Conservation (phyloP, 116 monocot species). For the Thalassia testudinum region DNA sequence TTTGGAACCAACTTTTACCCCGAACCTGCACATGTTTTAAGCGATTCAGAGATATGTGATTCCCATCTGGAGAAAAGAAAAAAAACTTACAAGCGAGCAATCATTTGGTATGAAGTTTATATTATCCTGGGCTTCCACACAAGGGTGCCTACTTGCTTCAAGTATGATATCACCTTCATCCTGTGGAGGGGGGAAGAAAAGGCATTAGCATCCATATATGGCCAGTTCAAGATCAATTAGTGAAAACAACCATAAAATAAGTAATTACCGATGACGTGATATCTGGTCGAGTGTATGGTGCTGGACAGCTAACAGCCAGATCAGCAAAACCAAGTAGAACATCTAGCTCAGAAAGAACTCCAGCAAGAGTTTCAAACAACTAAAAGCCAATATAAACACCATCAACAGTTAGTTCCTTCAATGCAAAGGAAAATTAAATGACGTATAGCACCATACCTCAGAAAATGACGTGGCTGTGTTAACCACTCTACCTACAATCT, state of each 20-base stretch:
- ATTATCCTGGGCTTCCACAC: conserved; percentile 95
- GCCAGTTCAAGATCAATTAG: not conserved
- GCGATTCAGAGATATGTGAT: not conserved
- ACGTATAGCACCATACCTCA: conserved; percentile 32
- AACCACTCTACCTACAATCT: conserved; percentile 66
- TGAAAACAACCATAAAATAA: conserved; percentile 1
- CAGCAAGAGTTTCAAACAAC: conserved; percentile 63
- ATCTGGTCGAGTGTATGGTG: conserved; percentile 77
- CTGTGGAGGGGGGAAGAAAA: conserved; percentile 14
- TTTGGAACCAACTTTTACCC: conserved; percentile 92
- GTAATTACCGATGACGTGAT: conserved; percentile 60
- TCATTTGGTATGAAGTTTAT: conserved; percentile 97
- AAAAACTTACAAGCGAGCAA: conserved; percentile 65
- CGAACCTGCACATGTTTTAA: conserved; percentile 32
- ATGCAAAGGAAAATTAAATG: conserved; percentile 1
- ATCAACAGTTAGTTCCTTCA: not conserved
- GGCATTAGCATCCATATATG: not conserved
- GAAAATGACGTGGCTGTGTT: conserved; percentile 59
- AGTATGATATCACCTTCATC: conserved; percentile 87
- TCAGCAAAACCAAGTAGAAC: conserved; percentile 93
- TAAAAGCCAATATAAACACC: conserved; percentile 6
- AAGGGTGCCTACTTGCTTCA: conserved; percentile 93
- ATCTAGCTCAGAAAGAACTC: conserved; percentile 79
- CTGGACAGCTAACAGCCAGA: conserved; percentile 64
- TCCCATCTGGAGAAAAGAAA: not conserved